Evolutionary conservation across 805 yeast genomes (phyloP).

Genomic region (Komagataella ulmi): DNA sequence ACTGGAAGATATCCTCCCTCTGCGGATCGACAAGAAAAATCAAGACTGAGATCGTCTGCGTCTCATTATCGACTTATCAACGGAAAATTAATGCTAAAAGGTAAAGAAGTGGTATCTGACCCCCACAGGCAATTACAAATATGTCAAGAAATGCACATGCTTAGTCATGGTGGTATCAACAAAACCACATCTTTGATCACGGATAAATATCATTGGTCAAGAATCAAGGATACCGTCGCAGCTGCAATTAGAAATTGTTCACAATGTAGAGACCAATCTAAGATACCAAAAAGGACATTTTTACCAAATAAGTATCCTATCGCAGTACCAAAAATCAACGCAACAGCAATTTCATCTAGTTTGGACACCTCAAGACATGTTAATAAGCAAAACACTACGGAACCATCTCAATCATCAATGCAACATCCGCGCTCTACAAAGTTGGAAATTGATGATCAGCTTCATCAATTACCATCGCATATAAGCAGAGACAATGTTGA

Average conservation of each 20-base stretch:
- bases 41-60: conserved; percentile 71
- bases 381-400: not conserved
- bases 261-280: conserved; percentile 45
- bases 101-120: conserved; percentile 73
- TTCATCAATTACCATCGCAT: conserved; percentile 5
- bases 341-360: not conserved
- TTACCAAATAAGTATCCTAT: conserved; percentile 7
- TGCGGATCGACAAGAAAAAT: conserved; percentile 73
- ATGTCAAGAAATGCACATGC: conserved; percentile 54
- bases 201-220: conserved; percentile 81
- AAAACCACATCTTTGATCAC: conserved; percentile 69
- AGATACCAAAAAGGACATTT: conserved; percentile 3
- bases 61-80: conserved; percentile 60
- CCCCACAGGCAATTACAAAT: conserved; percentile 63
- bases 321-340: not conserved
- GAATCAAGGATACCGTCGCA: conserved; percentile 79
- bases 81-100: conserved; percentile 66
- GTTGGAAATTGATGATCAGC: conserved; percentile 1
- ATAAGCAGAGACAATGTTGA: conserved; percentile 12
- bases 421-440: not conserved
- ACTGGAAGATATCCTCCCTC: conserved; percentile 80
- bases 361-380: not conserved
- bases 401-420: not conserved
- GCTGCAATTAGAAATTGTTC: conserved; percentile 65
- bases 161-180: conserved; percentile 79